Conservation (phyloP, 257 asterid species). For the Gentiana macrophylla region DNA sequence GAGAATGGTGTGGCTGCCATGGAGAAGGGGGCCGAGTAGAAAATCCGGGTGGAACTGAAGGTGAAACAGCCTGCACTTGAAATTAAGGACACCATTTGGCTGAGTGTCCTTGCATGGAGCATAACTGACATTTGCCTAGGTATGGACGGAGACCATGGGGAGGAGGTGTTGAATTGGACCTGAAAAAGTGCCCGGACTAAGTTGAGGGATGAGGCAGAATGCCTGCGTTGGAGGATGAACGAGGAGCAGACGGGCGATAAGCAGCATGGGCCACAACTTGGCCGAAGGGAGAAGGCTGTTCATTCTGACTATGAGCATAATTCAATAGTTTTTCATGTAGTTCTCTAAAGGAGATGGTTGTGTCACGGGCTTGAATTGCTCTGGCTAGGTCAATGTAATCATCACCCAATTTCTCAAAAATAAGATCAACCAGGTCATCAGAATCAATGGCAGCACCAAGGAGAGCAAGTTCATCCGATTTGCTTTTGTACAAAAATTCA, state of each 20-base stretch:
- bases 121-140: neutral
- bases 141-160: neutral
- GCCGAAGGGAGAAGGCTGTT: neutral
- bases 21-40: neutral
- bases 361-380: neutral
- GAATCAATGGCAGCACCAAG: too few relatives aligned
- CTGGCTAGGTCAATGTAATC: neutral
- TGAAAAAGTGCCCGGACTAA: neutral
- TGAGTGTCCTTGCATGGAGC: neutral
- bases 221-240: neutral
- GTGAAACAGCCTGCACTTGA: neutral
- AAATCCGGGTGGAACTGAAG: neutral
- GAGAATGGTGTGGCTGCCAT: neutral
- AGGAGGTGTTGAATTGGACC: neutral
- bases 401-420: slow-evolving; percentile 1
- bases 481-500: too few relatives aligned
- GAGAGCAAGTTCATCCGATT: too few relatives aligned
- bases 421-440: neutral
- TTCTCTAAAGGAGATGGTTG: neutral
- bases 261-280: neutral
- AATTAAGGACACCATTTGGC: neutral
- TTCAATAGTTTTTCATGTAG: slow-evolving; percentile 1
- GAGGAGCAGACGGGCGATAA: neutral
- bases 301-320: neutral
- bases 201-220: neutral